These are phyloP conservation scores for Mycena rosella DNA, from an alignment of 768 basidiomycete species.

Conservation along the genomic window DNA sequence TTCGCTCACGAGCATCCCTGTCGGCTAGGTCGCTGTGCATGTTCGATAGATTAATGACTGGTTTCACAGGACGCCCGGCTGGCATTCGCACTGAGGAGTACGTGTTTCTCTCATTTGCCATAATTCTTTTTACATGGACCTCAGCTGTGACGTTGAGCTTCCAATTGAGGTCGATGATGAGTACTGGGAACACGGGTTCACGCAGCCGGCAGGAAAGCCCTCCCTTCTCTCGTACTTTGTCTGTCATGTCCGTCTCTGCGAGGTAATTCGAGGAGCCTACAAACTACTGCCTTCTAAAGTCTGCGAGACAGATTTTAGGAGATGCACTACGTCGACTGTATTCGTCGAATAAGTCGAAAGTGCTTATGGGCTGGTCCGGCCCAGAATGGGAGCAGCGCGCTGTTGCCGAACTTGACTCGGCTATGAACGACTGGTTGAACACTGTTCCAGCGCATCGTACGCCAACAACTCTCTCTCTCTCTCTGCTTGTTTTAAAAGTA, in stretches of 20 bases:
- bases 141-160: slow-evolving; percentile 65
- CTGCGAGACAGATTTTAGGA: slow-evolving; percentile 18
- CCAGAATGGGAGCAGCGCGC: slow-evolving; percentile 56
- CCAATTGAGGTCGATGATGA: slow-evolving; percentile 68
- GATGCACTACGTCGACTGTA: slow-evolving; percentile 31
- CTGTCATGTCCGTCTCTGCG: slow-evolving; percentile 52
- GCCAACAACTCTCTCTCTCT: slow-evolving; percentile 16
- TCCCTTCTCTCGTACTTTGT: slow-evolving; percentile 54
- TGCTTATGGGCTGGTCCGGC: slow-evolving; percentile 49
- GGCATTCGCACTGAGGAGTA: slow-evolving; percentile 64
- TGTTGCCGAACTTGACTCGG: slow-evolving; percentile 65
- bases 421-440: slow-evolving; percentile 64
- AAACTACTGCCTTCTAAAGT: background rate
- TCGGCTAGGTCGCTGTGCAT: slow-evolving; percentile 33
- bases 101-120: slow-evolving; percentile 26
- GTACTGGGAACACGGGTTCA: slow-evolving; percentile 65
- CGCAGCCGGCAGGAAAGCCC: slow-evolving; percentile 58
- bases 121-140: background rate
- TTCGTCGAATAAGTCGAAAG: slow-evolving; percentile 53
- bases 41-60: slow-evolving; percentile 48
- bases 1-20: background rate
- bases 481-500: background rate
- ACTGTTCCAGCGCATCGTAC: slow-evolving; percentile 59
- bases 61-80: slow-evolving; percentile 63
- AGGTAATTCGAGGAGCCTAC: slow-evolving; percentile 45